Evolutionary conservation across 768 basidiomycete species (phyloP).

Genomic region (Russula emetica): DNA sequence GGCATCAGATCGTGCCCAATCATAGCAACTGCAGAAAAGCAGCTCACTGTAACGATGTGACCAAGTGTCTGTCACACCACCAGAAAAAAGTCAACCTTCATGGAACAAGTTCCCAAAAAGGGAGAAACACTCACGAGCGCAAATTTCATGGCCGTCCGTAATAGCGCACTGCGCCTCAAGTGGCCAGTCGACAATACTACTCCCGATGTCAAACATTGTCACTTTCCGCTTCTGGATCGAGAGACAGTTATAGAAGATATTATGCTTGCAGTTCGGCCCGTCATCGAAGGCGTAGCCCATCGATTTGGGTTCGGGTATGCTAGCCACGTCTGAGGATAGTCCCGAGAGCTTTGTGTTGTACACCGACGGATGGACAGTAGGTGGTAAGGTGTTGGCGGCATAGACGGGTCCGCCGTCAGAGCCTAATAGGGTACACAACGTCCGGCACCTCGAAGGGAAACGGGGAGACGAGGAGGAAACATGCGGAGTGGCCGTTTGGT

Average conservation of each 20-base stretch:
- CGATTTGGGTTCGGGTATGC: conserved; percentile 54
- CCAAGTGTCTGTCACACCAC: conserved; percentile 41
- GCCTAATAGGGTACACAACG: background rate
- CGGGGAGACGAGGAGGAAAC: background rate
- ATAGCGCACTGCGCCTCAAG: conserved; percentile 51
- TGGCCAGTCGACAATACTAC: conserved; percentile 54
- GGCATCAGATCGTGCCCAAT: background rate
- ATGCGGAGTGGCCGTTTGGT: background rate
- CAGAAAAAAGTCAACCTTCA: background rate
- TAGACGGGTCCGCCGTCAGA: background rate
- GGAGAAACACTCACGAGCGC: conserved; percentile 43
- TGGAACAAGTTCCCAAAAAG: background rate
- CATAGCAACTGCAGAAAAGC: background rate
- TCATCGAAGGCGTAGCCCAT: conserved; percentile 62
- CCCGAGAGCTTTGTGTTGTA: conserved; percentile 42
- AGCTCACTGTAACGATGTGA: conserved; percentile 46
- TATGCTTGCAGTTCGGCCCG: conserved; percentile 62
- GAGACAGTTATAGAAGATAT: conserved; percentile 56
- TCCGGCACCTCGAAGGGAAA: background rate
- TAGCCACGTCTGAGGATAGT: conserved; percentile 42
- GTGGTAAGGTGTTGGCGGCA: background rate
- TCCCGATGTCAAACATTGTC: conserved; percentile 61
- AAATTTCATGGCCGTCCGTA: conserved; percentile 54
- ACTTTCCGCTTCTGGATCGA: conserved; percentile 53
- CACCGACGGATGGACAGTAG: conserved; percentile 39